Conservation (phyloP, 257 asterid genomes). For the Thymus mandschuricus region DNA sequence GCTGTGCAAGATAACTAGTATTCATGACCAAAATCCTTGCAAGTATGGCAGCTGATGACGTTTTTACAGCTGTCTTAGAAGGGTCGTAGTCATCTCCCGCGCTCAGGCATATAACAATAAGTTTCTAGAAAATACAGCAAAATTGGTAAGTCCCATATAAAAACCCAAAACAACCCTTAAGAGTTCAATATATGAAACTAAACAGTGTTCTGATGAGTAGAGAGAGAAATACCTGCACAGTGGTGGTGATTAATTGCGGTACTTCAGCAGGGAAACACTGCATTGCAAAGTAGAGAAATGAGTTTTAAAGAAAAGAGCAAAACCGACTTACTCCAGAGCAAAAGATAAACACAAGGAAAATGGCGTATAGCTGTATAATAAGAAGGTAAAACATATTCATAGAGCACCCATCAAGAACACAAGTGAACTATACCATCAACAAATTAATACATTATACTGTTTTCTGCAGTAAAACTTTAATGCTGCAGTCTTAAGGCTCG, state of each 20-base stretch:
- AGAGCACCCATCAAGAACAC: background rate
- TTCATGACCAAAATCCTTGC: conserved; percentile 94
- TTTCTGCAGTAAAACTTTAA: conserved; percentile 22
- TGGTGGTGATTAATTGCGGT: conserved; percentile 79
- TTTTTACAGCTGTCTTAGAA: conserved; percentile 76
- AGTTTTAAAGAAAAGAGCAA: conserved; percentile 21
- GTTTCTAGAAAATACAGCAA: conserved; percentile 56
- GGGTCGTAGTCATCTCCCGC: conserved; percentile 93
- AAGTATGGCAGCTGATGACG: conserved; percentile 83
- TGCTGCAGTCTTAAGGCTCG: conserved; percentile 19
- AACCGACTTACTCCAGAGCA: background rate
- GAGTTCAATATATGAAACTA: conserved; percentile 14
- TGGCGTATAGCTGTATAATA: conserved; percentile 9
- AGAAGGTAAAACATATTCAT: background rate
- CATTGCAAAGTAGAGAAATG: conserved; percentile 39
- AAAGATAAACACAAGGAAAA: conserved; percentile 3
- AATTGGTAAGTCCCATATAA: conserved; percentile 20
- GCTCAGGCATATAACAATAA: conserved; percentile 76
- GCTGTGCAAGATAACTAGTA: conserved; percentile 83
- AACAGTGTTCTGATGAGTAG: background rate
- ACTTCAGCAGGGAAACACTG: conserved; percentile 94
- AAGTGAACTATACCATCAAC: background rate
- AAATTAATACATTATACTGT: conserved; percentile 15
- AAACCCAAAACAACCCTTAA: background rate
- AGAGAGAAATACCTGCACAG: conserved; percentile 61